phyloP scores from a whole-genome alignment of 257 asterid species.

The Gynochthodes officinalis region DNA sequence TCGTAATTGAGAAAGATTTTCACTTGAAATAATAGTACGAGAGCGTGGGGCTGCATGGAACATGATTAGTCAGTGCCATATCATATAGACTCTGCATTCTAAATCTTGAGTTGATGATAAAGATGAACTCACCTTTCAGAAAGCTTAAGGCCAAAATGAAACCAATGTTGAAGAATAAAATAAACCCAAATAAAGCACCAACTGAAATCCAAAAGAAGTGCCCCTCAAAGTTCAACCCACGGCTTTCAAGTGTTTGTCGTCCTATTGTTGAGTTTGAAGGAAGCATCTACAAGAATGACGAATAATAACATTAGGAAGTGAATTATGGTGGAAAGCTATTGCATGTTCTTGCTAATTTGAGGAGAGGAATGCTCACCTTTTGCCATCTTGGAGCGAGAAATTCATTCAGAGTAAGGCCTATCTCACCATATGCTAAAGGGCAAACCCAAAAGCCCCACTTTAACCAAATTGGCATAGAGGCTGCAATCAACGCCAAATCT shows the following conservation, averaged over 20 bases:
- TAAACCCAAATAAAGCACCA: slow-evolving; percentile 48
- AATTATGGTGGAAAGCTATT: no score
- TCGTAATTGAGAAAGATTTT: slow-evolving; percentile 38
- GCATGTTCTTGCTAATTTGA: background rate
- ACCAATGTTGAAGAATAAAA: slow-evolving; percentile 50
- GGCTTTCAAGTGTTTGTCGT: slow-evolving; percentile 44
- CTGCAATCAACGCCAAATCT: slow-evolving; percentile 33
- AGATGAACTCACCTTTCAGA: slow-evolving; percentile 42
- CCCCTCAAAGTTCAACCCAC: slow-evolving; percentile 45
- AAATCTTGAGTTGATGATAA: slow-evolving; percentile 1
- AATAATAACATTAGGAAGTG: background rate
- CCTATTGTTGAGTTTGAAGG: slow-evolving; percentile 46
- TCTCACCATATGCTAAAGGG: slow-evolving; percentile 63
- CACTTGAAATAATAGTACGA: slow-evolving; percentile 57
- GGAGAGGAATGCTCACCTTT: slow-evolving; percentile 26
- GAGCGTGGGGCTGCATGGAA: slow-evolving; percentile 53
- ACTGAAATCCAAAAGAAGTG: slow-evolving; percentile 51
- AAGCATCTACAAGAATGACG: slow-evolving; percentile 19
- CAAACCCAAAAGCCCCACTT: slow-evolving; percentile 69
- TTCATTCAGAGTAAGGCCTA: slow-evolving; percentile 59
- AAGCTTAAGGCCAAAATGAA: slow-evolving; percentile 46
- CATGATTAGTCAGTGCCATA: slow-evolving; percentile 3
- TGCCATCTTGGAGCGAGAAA: slow-evolving; percentile 69
- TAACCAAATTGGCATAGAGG: slow-evolving; percentile 64
- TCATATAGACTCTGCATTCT: background rate